phyloP scores from a whole-genome alignment of 805 yeast genomes.

The Nakazawaea pomicola region DNA sequence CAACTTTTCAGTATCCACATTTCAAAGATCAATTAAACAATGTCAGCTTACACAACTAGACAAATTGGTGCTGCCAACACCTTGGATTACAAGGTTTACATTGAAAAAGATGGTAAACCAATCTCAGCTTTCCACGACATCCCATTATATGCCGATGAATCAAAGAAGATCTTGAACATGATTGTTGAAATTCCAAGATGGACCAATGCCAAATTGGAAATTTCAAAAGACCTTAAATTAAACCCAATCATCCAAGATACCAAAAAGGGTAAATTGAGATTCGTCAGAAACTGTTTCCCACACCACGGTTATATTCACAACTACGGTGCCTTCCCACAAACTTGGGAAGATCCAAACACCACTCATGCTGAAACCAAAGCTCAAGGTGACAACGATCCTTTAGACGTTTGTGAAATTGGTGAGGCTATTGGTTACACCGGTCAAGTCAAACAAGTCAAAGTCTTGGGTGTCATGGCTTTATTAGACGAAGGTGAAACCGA shows the following conservation, averaged over 20 bases:
- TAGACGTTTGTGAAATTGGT: slow-evolving; percentile 83
- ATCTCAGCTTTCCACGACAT: slow-evolving; percentile 94
- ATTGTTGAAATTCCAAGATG: slow-evolving; percentile 97
- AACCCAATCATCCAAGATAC: slow-evolving; percentile 97
- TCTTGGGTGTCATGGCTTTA: slow-evolving; percentile 89
- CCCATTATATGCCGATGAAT: slow-evolving; percentile 90
- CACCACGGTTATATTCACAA: slow-evolving; percentile 98
- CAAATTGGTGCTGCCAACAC: slow-evolving; percentile 95
- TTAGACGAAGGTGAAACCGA: slow-evolving; percentile 90
- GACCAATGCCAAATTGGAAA: slow-evolving; percentile 97
- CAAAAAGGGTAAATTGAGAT: slow-evolving; percentile 94
- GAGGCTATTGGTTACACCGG: slow-evolving; percentile 61
- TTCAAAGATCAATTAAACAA: slow-evolving; percentile 20
- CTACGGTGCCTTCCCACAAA: slow-evolving; percentile 98
- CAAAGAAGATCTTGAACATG: slow-evolving; percentile 73
- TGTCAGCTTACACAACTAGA: slow-evolving; percentile 81
- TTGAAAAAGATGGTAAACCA: slow-evolving; percentile 91
- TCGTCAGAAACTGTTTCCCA: slow-evolving; percentile 96
- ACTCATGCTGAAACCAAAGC: slow-evolving; percentile 62
- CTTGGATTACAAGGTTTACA: slow-evolving; percentile 84
- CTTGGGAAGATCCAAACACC: slow-evolving; percentile 73
- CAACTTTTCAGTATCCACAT: not conserved
- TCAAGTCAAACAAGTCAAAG: slow-evolving; percentile 82
- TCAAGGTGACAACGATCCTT: slow-evolving; percentile 81
- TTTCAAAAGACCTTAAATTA: slow-evolving; percentile 73